A percentile compares a stretch with the other conserved stretches of the same genome.
These are phyloP conservation scores for Vickermania spadyakhi DNA, from an alignment of 208 protist genomes.

Conservation along the genomic window DNA sequence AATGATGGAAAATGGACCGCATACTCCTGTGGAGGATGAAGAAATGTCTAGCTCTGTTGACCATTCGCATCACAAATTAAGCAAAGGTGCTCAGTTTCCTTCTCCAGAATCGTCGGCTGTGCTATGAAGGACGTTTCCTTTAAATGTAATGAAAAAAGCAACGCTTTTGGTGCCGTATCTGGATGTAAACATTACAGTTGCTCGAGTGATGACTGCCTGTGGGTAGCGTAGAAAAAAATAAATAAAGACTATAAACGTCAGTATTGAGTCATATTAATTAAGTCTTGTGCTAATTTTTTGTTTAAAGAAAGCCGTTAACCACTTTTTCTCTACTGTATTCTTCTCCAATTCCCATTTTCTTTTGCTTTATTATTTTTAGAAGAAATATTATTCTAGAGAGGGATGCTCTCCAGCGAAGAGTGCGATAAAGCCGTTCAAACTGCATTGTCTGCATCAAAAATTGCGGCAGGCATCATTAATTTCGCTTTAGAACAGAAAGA, in stretches of 20 bases:
- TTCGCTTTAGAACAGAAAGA: slow-evolving; percentile 41
- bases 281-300: not conserved
- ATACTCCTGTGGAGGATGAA: too few species aligned
- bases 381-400: not conserved
- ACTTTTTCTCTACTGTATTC: slow-evolving; percentile 3
- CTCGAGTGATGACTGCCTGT: too few species aligned
- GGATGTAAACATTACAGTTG: too few species aligned
- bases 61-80: too few species aligned
- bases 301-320: not conserved
- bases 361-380: not conserved
- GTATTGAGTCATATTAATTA: not conserved
- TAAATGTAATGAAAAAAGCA: too few species aligned
- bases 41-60: too few species aligned
- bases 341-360: slow-evolving; percentile 2
- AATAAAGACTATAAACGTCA: not conserved
- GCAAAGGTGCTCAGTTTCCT: too few species aligned
- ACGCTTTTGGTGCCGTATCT: too few species aligned
- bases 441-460: slow-evolving; percentile 44
- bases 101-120: too few species aligned
- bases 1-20: too few species aligned
- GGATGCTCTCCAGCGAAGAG: slow-evolving; percentile 38
- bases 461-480: slow-evolving; percentile 49
- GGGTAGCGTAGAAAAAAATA: too few species aligned
- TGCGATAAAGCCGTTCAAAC: slow-evolving; percentile 48
- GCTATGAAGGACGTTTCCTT: too few species aligned